A percentile compares a stretch with the other conserved stretches of the same genome.
These are phyloP conservation scores for Collybiopsis luxurians DNA, from an alignment of 768 basidiomycete species.

Conservation along the genomic window DNA sequence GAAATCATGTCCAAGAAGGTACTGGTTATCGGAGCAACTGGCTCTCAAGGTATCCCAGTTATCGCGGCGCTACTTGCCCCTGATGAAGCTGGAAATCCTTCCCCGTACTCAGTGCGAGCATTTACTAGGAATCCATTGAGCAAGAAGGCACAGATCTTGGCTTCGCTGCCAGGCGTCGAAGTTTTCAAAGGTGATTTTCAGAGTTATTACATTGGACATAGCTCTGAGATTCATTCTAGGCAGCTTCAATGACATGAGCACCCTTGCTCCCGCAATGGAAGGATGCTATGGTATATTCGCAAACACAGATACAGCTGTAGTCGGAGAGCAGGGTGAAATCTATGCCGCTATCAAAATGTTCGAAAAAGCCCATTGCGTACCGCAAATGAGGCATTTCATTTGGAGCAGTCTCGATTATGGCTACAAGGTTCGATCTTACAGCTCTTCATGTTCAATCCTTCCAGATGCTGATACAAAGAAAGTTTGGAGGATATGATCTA, in stretches of 20 bases:
- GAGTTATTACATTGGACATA: background rate
- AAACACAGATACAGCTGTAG: conserved; percentile 10
- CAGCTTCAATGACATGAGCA: conserved; percentile 29
- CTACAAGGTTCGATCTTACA: background rate
- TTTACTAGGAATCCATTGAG: conserved; percentile 34
- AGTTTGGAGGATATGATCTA: conserved; percentile 4
- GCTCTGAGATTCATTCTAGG: conserved; percentile 17
- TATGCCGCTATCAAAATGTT: conserved; percentile 5
- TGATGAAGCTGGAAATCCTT: conserved; percentile 34
- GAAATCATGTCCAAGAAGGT: conserved; percentile 34
- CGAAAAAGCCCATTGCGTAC: conserved; percentile 2
- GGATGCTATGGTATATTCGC: conserved; percentile 26
- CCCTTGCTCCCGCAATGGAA: conserved; percentile 26
- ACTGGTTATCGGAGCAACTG: conserved; percentile 44
- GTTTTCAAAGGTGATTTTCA: conserved; percentile 28
- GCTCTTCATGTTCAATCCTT: too few species aligned
- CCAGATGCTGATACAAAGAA: background rate
- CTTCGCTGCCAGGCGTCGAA: conserved; percentile 34
- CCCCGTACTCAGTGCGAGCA: conserved; percentile 40
- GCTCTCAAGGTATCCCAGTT: too few species aligned
- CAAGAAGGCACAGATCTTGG: conserved; percentile 31
- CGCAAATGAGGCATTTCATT: conserved; percentile 4
- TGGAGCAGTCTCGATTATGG: conserved; percentile 4
- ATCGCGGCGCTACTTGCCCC: conserved; percentile 34
- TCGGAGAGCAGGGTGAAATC: conserved; percentile 3